phyloP scores from a whole-genome alignment of 495 filamentous ascomycete species.

The Xanthoparmelia taractica region DNA sequence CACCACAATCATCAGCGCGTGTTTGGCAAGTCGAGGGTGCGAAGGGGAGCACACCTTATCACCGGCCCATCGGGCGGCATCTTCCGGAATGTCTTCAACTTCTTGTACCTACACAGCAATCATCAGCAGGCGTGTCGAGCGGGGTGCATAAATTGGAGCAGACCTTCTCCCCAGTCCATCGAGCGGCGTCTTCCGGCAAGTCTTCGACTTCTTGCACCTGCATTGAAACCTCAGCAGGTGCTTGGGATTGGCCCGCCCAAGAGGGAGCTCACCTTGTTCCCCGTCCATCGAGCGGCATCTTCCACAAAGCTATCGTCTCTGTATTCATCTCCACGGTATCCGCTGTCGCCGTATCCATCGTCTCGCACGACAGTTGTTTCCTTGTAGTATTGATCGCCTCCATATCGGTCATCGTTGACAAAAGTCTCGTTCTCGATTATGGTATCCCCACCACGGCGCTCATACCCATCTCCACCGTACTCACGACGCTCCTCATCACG shows the following conservation, averaged over 20 bases:
- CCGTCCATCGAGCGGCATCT: slow-evolving; percentile 1
- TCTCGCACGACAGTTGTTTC: neutral
- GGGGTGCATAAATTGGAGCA: neutral
- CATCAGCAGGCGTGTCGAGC: neutral
- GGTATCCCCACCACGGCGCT: neutral
- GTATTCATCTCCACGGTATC: slow-evolving; percentile 1
- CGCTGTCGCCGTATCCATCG: neutral
- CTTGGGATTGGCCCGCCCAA: neutral
- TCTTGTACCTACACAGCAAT: neutral
- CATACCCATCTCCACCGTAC: neutral
- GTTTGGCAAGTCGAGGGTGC: neutral
- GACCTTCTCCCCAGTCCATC: neutral
- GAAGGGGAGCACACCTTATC: neutral
- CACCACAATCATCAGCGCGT: neutral
- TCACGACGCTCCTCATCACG: neutral
- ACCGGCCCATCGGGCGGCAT: slow-evolving; percentile 2
- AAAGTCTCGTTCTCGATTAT: slow-evolving; percentile 1
- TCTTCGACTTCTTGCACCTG: slow-evolving; percentile 1
- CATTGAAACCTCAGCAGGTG: neutral
- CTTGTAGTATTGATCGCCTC: neutral
- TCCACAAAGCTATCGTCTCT: slow-evolving; percentile 1
- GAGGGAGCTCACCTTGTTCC: neutral
- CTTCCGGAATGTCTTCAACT: slow-evolving; percentile 1
- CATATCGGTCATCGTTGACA: neutral
- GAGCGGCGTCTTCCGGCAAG: neutral